Evolutionary conservation across 768 basidiomycete genomes (phyloP), one percentile per base, ranked within the genome.

Genomic region (Naganishia kalamii): DNA sequence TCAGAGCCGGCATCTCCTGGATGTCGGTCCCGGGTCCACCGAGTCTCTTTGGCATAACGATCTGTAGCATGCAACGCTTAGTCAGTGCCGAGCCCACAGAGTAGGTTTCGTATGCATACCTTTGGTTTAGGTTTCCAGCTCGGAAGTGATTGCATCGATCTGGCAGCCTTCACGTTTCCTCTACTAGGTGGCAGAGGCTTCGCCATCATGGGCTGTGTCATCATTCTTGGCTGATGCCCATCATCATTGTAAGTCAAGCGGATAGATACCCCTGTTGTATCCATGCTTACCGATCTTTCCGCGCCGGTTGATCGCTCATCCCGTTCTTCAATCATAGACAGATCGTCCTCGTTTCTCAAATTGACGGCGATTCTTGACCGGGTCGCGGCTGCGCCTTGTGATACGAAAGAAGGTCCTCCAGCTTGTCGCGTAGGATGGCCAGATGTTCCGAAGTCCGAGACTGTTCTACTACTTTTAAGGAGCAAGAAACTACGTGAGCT

Each of bases 291-390:
- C 40, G 52, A 29, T 29, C 29, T 41, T n/a, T 51, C 50, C 21
- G 30, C 19, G 21, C 29, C 32, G 5, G 23, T 27, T 8, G 35
- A 35, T 37, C 49, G 61, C 23, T 74, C 73, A 27, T 68, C 62
- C 17, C 29, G 57, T 50, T 74, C 75, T 5, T 71, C 67, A 23
- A 74, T 72, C 49, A 70, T 67, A 2, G 70, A 66, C 21, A 75
- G 57, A 17, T 70, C 68, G 19, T 70, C 75, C 21, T 71, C 75
- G 17, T 69, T 68, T 21, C 76, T 59, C 27, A 76, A 40, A 4
- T 70, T 72, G 27, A 72, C 75, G 6, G 76, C 76, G 3, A 77
- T 52, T 37, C 74, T 60, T 3, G 72, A 73, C 49, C 76, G 23
- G 6, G 62, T 48, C 23, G 68, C 48, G 29, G 25, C 43, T 2